Conservation (phyloP, 2,329 filamentous ascomycete species). For the Fusarium temperatum region DNA sequence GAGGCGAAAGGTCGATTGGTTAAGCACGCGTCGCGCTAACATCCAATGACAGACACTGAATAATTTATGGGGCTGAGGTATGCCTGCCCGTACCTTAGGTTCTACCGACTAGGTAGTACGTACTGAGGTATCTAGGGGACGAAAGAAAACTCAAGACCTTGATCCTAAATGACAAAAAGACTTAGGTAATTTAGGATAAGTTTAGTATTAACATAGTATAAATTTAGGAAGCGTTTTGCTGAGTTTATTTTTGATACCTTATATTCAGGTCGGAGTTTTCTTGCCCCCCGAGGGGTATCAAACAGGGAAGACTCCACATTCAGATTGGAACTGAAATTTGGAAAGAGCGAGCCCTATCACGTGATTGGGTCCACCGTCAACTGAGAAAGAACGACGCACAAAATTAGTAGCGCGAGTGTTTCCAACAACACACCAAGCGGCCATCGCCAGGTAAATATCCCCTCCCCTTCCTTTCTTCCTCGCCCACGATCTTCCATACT, state of each 20-base stretch:
- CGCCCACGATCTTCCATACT: conserved; percentile 42
- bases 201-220: no score
- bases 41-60: background rate
- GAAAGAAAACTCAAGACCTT: no score
- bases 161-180: no score
- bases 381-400: conserved; percentile 43
- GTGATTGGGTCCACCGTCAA: conserved; percentile 40
- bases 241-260: no score
- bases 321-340: background rate
- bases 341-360: conserved; percentile 36
- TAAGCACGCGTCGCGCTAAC: conserved; percentile 12
- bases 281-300: no score
- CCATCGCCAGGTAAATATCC: conserved; percentile 50
- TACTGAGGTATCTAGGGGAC: no score
- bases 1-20: conserved; percentile 20
- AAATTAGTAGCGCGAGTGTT: conserved; percentile 46
- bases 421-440: conserved; percentile 53
- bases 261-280: no score
- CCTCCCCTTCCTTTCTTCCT: conserved; percentile 35
- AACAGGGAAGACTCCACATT: background rate
- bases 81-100: background rate
- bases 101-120: no score
- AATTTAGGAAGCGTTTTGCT: no score
- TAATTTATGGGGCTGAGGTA: conserved; percentile 10
- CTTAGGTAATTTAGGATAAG: no score